Evolutionary conservation across 257 asterid genomes (phyloP), one percentile per base, ranked within the genome.

Genomic region (Misopates orontium): DNA sequence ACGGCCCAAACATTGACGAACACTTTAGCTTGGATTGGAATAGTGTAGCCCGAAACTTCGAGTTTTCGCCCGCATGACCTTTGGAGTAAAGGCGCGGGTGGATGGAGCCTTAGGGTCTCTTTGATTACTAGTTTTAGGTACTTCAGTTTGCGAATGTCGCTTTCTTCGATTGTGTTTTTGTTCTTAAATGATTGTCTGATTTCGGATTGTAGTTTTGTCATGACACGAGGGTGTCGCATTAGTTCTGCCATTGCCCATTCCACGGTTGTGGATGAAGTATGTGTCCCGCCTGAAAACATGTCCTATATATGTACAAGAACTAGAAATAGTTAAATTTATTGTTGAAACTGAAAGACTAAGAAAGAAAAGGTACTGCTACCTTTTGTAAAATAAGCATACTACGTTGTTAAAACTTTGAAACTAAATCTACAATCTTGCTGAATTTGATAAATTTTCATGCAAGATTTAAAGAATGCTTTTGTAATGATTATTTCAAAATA

Each of bases 201-300:
- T 25, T 52, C 58, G 31, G 58, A 23, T 52, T 52, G 58, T 21
- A 25, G 31, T 16, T 52, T 52, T 0, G 25, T 52, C 58, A 52
- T 52, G 28, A 52, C 32, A 15, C 58, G 19, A 10, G 58, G 58
- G 42, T 36, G 4, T 5, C 42, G 6, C 42, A 36, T 36, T 36
- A 36, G 42, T 36, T 36, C 42, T 9, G 58, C 25, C 58, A 52
- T 52, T n/a, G 32, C 58, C 58, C 58, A 52, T 13, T 52, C 58
- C 22, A 20, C 31, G 25, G 58, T 16, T 1, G 58, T 52, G 10
- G 58, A 52, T 52, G 58, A 52, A 19, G 58, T 52, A 10, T 52
- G 31, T 10, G 58, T 52, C 1, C 58, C 58, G 25, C 31, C 58
- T 8, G 25, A 19, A 15, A 52, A 52, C 25, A 52, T 52, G 31